Percentiles rank a stretch among this genome's conserved stretches.
Evolutionary conservation across 352 stramenopile species (phyloP).

Genomic region (Phytophthora melonis): DNA sequence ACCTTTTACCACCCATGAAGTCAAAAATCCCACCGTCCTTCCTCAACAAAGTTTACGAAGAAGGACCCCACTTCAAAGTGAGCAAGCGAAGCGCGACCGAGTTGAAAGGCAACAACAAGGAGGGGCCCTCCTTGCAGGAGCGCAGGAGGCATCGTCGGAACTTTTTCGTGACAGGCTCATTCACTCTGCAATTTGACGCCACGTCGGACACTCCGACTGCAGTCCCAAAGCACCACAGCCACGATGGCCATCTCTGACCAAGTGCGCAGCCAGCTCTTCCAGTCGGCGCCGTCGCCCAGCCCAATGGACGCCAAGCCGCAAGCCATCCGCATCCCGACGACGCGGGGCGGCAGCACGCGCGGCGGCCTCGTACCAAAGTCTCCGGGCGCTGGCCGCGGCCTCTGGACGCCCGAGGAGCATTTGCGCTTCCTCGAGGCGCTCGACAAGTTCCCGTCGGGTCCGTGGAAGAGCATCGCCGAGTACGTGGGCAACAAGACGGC

Average conservation of each 20-base stretch:
- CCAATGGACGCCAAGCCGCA: conserved; percentile 14
- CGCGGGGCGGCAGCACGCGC: conserved; percentile 26
- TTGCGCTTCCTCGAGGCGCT: conserved; percentile 62
- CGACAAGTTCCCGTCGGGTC: conserved; percentile 54
- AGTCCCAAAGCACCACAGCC: not conserved
- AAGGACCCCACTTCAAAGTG: conserved; percentile 1
- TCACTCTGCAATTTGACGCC: conserved; percentile 38
- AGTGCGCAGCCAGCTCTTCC: conserved; percentile 45
- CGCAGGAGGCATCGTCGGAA: conserved; percentile 29
- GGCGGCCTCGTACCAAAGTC: conserved; percentile 9
- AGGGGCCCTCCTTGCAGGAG: no score
- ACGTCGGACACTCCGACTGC: conserved; percentile 7
- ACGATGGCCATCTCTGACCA: conserved; percentile 48
- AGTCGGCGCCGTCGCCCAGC: conserved; percentile 21
- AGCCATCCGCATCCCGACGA: conserved; percentile 45
- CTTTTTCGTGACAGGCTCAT: no score
- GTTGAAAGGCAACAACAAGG: not conserved
- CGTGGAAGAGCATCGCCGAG: conserved; percentile 61
- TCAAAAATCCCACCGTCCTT: not conserved
- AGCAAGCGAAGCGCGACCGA: conserved; percentile 26
- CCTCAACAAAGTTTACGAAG: conserved; percentile 13
- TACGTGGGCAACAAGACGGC: conserved; percentile 66
- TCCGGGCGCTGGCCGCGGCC: conserved; percentile 25
- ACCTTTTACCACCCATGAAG: not conserved
- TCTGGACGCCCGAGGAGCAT: conserved; percentile 56